Evolutionary conservation across 768 basidiomycete genomes (phyloP).

Genomic region (Mycena olivaceomarginata): DNA sequence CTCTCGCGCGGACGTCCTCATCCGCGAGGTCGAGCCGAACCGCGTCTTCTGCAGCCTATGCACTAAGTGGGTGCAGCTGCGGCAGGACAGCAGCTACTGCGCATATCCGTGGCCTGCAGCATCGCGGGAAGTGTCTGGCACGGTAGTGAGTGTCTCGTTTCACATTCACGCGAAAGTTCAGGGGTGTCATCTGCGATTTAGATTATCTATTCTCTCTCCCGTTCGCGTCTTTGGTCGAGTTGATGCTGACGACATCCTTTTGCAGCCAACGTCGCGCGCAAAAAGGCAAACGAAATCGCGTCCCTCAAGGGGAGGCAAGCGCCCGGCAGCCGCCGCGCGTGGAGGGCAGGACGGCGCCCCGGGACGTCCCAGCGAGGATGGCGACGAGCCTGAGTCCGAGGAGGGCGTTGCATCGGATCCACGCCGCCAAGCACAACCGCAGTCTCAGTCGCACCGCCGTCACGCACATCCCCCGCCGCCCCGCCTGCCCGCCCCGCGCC

Average conservation of each 20-base stretch:
- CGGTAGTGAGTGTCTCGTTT: conserved; percentile 71
- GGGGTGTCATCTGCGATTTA: not conserved
- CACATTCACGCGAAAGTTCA: conserved; percentile 12
- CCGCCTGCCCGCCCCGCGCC: conserved; percentile 40
- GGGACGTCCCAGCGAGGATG: conserved; percentile 28
- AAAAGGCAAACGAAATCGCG: conserved; percentile 72
- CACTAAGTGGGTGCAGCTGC: conserved; percentile 88
- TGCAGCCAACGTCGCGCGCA: conserved; percentile 74
- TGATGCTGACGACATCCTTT: conserved; percentile 26
- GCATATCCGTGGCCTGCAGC: conserved; percentile 90
- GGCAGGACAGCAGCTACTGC: conserved; percentile 87
- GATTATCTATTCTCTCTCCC: not conserved
- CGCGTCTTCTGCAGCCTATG: conserved; percentile 86
- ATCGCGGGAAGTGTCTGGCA: conserved; percentile 85
- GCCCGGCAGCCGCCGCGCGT: not conserved
- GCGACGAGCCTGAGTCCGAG: conserved; percentile 56
- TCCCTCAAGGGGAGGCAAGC: conserved; percentile 61
- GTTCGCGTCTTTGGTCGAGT: not conserved
- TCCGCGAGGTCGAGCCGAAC: conserved; percentile 84
- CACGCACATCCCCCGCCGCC: not conserved
- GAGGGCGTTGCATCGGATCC: conserved; percentile 46
- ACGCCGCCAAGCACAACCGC: not conserved
- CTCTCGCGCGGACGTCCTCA: conserved; percentile 78
- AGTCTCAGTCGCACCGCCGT: not conserved
- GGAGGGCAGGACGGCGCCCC: not conserved